Evolutionary conservation across 768 basidiomycete species (phyloP), one percentile per base, ranked within the genome.

Genomic region (Tephrocybe sp.): DNA sequence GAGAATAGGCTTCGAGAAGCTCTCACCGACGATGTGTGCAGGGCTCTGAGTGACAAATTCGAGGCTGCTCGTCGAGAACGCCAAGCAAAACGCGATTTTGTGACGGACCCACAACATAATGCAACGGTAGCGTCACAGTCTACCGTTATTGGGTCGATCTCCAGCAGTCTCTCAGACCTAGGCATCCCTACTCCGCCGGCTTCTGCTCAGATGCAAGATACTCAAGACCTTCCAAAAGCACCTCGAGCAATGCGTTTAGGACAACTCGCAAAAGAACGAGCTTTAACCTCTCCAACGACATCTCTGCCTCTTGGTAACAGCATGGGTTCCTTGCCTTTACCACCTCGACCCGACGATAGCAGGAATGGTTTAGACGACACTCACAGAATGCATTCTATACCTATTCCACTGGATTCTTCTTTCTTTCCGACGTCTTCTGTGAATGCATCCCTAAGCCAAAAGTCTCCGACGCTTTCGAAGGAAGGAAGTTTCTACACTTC

Each of bases 21-120:
- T n/a, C 44, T 71, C 32, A 67, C 63, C 3, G 59, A 66, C 41
- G 60, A 61, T 14, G 49, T 54, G 20, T 66, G 64, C 40, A 46
- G 59, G 17, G 54, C 60, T n/a, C 59, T 68, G 45, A 51, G 52
- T 13, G 57, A 47, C 32, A 59, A 59, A 39, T 48, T 63, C 51
- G 38, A 45, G 17, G 39, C 50, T 23, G 50, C 65, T 10, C 22
- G 45, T 26, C 41, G 46, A 34, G 38, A 60, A 34, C 35, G 58
- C n/a, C 52, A 49, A 16, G 51, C 39, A 30, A 41, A 7, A 20
- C 17, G 22, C 20, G 39, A 34, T 20, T 16, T 26, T 4, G 31
- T 20, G 8, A 11, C 26, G 6, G 39, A 33, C 11, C 20, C 26
- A 30, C 31, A 22, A 31, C 10, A 7, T 10, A 23, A 41, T 22